phyloP scores from a whole-genome alignment of 2,329 filamentous ascomycete genomes.

The Ophiostoma sp. region DNA sequence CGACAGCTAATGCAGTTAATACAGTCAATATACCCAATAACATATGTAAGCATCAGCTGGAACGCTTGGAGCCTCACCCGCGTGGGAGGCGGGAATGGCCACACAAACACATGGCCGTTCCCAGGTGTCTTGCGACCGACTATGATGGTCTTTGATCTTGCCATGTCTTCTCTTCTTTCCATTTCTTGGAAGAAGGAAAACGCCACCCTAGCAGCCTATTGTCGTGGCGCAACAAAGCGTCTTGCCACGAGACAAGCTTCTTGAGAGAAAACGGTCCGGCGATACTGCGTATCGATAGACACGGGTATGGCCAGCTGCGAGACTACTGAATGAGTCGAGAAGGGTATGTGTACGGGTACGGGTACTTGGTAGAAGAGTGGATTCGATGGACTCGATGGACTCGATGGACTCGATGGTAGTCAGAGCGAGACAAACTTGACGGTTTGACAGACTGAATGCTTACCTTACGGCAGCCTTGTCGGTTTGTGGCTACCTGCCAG shows the following conservation, averaged over 20 bases:
- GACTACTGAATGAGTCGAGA: neutral
- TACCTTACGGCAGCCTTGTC: neutral
- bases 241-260: constrained; percentile 10
- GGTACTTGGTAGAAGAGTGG: neutral
- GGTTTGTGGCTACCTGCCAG: neutral
- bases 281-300: neutral
- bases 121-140: constrained; percentile 12
- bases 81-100: constrained; percentile 1
- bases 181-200: neutral
- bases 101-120: neutral
- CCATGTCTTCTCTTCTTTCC: neutral
- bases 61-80: constrained; percentile 14
- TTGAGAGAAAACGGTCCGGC: neutral
- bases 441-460: neutral
- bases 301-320: constrained; percentile 13
- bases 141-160: constrained; percentile 17
- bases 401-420: neutral
- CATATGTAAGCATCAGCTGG: neutral
- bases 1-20: neutral
- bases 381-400: neutral
- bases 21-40: too few species aligned
- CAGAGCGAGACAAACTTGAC: neutral
- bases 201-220: constrained; percentile 3
- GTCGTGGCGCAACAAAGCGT: constrained; percentile 12
- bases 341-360: neutral